Conservation (phyloP, 2,329 filamentous ascomycete genomes). For the Botryotinia calthae region DNA sequence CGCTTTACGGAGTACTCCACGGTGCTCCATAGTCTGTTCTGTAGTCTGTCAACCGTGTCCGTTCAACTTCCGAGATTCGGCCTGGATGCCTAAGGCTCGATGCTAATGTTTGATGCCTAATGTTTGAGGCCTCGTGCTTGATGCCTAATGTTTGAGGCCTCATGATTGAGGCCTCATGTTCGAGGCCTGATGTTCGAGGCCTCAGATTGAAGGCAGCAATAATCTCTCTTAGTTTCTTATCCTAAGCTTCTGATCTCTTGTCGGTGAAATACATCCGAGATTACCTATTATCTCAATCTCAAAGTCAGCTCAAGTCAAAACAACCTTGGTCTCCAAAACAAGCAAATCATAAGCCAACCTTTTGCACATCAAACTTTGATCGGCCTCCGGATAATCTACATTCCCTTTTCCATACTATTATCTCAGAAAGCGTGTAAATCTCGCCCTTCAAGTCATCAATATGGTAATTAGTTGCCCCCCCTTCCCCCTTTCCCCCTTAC, state of each 20-base stretch:
- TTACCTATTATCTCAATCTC: slow-evolving; percentile 8
- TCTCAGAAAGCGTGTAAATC: neutral
- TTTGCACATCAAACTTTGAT: neutral
- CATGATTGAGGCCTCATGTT: too few relatives aligned
- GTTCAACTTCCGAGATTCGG: neutral
- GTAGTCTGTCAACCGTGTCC: neutral
- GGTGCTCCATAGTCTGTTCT: neutral
- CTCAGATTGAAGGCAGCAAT: neutral
- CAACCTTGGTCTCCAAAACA: neutral
- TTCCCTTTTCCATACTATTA: neutral
- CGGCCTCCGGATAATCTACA: neutral
- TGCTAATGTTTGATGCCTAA: neutral
- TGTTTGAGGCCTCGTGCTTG: too few relatives aligned
- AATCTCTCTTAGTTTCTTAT: neutral
- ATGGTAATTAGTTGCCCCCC: slow-evolving; percentile 43
- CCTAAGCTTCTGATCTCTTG: neutral
- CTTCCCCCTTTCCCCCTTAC: neutral
- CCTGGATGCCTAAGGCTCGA: neutral
- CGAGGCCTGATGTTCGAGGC: neutral
- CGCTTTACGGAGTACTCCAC: neutral
- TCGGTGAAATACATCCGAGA: neutral
- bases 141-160: too few relatives aligned
- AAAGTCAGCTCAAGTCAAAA: neutral
- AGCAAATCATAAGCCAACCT: neutral
- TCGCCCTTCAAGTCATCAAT: slow-evolving; percentile 28